A percentile compares a stretch with the other conserved stretches of the same genome.
These are phyloP conservation scores for Suillus subaureus DNA, from an alignment of 768 basidiomycete species.

Conservation along the genomic window DNA sequence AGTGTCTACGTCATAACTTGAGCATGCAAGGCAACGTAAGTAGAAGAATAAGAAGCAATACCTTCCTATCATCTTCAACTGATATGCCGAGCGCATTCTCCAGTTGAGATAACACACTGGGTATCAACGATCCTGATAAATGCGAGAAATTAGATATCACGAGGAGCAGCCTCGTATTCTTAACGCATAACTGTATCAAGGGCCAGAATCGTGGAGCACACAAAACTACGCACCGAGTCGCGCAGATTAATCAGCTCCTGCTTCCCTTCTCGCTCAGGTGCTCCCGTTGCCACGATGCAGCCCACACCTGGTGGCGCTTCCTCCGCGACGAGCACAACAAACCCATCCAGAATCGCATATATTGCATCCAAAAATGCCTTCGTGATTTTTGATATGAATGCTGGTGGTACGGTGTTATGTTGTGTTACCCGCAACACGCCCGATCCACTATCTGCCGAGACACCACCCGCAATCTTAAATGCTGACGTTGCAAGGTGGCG, in stretches of 20 bases:
- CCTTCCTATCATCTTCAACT: slow-evolving; percentile 73
- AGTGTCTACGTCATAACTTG: slow-evolving; percentile 52
- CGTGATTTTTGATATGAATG: slow-evolving; percentile 73
- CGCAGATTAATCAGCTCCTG: slow-evolving; percentile 61
- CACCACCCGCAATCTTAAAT: slow-evolving; percentile 80
- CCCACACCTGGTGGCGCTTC: slow-evolving; percentile 55
- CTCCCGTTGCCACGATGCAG: slow-evolving; percentile 36
- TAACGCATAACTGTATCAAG: slow-evolving; percentile 6
- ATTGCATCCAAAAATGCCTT: slow-evolving; percentile 84
- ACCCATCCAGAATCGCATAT: slow-evolving; percentile 85
- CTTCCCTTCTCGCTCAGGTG: slow-evolving; percentile 42
- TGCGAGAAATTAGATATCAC: slow-evolving; percentile 89
- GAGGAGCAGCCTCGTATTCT: slow-evolving; percentile 87
- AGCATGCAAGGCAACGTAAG: not conserved
- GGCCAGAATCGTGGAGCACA: not conserved
- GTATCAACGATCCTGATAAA: slow-evolving; percentile 69
- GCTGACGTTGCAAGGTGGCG: slow-evolving; percentile 72
- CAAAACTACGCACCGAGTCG: slow-evolving; percentile 52
- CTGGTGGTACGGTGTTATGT: slow-evolving; percentile 61
- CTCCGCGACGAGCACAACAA: slow-evolving; percentile 77
- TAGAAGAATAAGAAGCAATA: slow-evolving; percentile 29
- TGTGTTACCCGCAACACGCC: slow-evolving; percentile 54
- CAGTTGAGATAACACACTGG: slow-evolving; percentile 78
- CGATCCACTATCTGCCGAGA: slow-evolving; percentile 52
- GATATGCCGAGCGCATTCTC: slow-evolving; percentile 74